Conservation (phyloP, 169 alveolate genomes). For the Plasmodium inui region DNA sequence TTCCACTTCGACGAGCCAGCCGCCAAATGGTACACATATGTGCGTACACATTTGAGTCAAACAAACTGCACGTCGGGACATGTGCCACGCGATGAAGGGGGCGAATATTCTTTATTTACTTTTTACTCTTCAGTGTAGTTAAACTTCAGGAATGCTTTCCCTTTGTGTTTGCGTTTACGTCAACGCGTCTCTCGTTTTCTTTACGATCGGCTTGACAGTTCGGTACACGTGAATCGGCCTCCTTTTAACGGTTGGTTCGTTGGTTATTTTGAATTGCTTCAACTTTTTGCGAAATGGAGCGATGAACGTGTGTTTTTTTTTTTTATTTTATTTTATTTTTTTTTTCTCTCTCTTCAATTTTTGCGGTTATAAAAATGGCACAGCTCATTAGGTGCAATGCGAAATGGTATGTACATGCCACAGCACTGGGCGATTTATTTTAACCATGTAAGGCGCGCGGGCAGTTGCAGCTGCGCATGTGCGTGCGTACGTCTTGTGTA, state of each 20-base stretch:
- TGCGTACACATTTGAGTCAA: background rate
- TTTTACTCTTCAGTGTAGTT: background rate
- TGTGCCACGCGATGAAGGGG: background rate
- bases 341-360: background rate
- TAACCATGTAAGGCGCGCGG: background rate
- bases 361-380: background rate
- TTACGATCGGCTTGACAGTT: background rate
- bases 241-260: background rate
- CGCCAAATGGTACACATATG: background rate
- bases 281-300: background rate
- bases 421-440: background rate
- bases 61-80: background rate
- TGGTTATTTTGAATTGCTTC: background rate
- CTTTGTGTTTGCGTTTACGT: background rate
- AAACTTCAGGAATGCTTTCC: background rate
- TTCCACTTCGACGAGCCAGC: background rate
- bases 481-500: background rate
- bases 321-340: background rate
- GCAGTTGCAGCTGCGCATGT: background rate
- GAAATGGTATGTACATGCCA: background rate
- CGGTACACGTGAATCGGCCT: background rate
- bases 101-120: background rate
- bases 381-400: background rate
- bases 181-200: background rate
- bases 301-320: background rate